Evolutionary conservation across 495 filamentous ascomycete species (phyloP), one percentile per base, ranked within the genome.

Genomic region (Penicillium samsonianum): DNA sequence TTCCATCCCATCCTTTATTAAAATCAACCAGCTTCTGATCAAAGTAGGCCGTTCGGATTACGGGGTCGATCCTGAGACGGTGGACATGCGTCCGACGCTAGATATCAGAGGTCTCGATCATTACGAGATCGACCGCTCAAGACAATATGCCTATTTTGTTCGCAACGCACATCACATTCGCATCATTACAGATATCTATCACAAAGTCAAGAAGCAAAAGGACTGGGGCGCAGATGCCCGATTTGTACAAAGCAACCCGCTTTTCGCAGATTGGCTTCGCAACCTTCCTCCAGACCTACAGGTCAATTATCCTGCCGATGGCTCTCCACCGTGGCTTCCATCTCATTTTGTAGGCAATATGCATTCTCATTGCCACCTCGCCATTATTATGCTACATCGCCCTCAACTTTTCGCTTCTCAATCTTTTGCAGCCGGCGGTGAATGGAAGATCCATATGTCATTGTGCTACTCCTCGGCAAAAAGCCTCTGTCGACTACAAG

Each of bases 321-420:
- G 90, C 35, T 88, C 87, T 4, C 82, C 90, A 3, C 91, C 93
- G 0, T 96, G 88, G 85, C 78, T 97, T 44, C 85, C 90, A 5
- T 94, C 90, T 19, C 90, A 96, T 67, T 97, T 94, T 61, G 81
- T 94, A 51, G 94, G 89, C 26, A 96, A 97, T 62, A 81, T 97
- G 69, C 94, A 98, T 70, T 90, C 86, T 7, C 96, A 98, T 74
- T 92, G 94, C 69, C 88, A 96, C 60, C 77, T 98, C 30, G 87
- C 84, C 31, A 82, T 93, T 35, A 91, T 98, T 49, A 84, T 98
- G 75, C 85, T 96, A 43, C 88, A 96, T 67, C 81, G 94, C 47
- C 93, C 94, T 20, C 94, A 96, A 64, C 72, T 98, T 38, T 80
- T 88, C 30, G 85, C 86, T 50, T 83, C 91, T 52, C 87, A 90